These are phyloP conservation scores for Aspergillus pseudoviridinutans DNA, from an alignment of 2,329 filamentous ascomycete genomes.

Conservation along the genomic window DNA sequence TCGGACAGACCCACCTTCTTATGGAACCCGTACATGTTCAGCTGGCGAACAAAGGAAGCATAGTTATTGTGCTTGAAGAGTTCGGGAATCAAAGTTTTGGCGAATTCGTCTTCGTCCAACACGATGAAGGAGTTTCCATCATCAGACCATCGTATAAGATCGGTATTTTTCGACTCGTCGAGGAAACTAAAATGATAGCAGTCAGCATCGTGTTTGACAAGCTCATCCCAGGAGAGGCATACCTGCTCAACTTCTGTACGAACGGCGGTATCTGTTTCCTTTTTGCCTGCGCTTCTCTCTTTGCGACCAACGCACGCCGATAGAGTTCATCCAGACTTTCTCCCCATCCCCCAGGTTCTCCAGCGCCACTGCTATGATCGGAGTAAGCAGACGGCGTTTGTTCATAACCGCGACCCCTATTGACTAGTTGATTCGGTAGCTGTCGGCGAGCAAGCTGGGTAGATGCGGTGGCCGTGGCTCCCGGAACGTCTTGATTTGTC, in stretches of 20 bases:
- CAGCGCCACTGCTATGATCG: conserved; percentile 23
- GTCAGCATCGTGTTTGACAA: conserved; percentile 6
- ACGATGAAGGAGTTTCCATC: conserved; percentile 96
- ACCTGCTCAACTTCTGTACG: conserved; percentile 97
- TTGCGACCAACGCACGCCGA: conserved; percentile 72
- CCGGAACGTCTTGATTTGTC: conserved; percentile 50
- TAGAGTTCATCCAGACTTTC: conserved; percentile 76
- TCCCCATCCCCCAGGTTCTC: conserved; percentile 40
- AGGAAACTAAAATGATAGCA: conserved; percentile 65
- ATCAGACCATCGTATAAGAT: conserved; percentile 94
- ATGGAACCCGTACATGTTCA: conserved; percentile 64
- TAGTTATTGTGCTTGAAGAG: conserved; percentile 79
- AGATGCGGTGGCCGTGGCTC: conserved; percentile 38
- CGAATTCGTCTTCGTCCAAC: conserved; percentile 88
- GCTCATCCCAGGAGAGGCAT: conserved; percentile 29
- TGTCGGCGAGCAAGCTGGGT: conserved; percentile 42
- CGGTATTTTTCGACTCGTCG: conserved; percentile 86
- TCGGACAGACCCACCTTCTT: conserved; percentile 83
- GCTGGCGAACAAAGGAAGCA: conserved; percentile 69
- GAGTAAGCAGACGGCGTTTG: conserved; percentile 27
- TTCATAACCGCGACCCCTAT: conserved; percentile 36
- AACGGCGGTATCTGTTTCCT: conserved; percentile 96
- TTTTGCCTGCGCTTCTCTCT: conserved; percentile 82
- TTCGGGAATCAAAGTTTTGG: conserved; percentile 68
- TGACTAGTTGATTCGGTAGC: conserved; percentile 37